Percentiles rank a stretch among this genome's conserved stretches.
Conservation (phyloP, 768 basidiomycete species). For the Phlegmacium glaucopus region DNA sequence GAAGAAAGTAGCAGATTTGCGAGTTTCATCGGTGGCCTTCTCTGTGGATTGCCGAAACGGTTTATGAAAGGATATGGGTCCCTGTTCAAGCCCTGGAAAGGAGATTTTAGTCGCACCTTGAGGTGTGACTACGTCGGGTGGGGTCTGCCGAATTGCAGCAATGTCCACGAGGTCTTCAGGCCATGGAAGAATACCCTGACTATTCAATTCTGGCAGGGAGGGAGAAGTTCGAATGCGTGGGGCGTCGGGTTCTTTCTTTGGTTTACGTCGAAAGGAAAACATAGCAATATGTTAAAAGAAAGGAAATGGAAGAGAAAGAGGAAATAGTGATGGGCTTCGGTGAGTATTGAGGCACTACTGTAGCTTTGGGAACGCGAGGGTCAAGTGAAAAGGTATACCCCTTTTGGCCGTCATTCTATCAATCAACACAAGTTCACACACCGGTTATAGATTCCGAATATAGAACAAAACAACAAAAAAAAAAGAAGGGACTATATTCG, state of each 20-base stretch:
- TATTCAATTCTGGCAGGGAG: conserved; percentile 73
- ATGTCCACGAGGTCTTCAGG: conserved; percentile 80
- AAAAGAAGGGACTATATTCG: conserved; percentile 11
- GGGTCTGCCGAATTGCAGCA: conserved; percentile 53
- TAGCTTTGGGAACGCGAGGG: conserved; percentile 14
- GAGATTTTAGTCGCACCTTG: conserved; percentile 74
- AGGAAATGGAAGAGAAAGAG: conserved; percentile 10
- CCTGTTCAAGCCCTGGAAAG: conserved; percentile 42
- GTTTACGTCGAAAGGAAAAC: conserved; percentile 76
- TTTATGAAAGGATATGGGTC: conserved; percentile 78
- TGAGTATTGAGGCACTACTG: conserved; percentile 11
- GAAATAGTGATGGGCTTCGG: conserved; percentile 10
- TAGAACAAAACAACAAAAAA: conserved; percentile 12
- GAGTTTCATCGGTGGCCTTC: conserved; percentile 35
- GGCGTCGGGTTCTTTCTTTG: conserved; percentile 46
- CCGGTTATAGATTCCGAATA: conserved; percentile 10
- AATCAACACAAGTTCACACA: conserved; percentile 11
- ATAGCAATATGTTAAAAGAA: conserved; percentile 34
- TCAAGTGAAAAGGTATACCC: conserved; percentile 11
- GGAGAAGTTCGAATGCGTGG: conserved; percentile 67
- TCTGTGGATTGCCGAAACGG: conserved; percentile 63
- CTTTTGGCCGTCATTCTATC: conserved; percentile 8
- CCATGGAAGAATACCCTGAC: conserved; percentile 74
- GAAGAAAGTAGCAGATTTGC: conserved; percentile 67
- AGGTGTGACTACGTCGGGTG: conserved; percentile 32